Base-by-base conservation (phyloP, 106 monocot genomes). In the Amphibolis antarctica region DNA sequence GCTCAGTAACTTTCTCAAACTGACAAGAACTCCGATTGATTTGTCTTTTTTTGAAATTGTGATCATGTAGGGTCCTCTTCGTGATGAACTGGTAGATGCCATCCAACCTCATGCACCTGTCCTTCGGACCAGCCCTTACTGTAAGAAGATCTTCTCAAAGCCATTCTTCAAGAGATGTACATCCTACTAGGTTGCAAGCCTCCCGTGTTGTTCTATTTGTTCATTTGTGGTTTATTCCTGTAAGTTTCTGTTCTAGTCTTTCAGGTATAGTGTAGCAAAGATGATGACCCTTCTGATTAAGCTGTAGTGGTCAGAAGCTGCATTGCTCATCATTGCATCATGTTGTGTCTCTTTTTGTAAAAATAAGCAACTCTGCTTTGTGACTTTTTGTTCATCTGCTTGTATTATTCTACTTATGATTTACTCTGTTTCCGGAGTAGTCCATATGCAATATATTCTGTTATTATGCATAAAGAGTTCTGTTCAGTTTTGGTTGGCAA, bases 121-220 rank as follows among this genome's bases (percentile, higher is more conserved):
- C 13, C 76, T 92, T 23, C 62, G 73, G 23, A 78, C 82, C 31
- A 84, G 66, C 66, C 92, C 88, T 42, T 82, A 80, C 63, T 88
- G 77, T 68, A 92, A 88, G 75, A 68, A 81, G 50, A 86, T 92
- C 42, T 70, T 79, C 59, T 60, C 71, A 14, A 53, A 42, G 13
- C 18, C 66, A 20, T 66, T 10, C 36, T 53, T 30, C 49, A 66
- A 53, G 23, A 52, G 21, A 52, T 66, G 66, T 52, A 52, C 66
- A 53, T 53, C 53, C 23, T 53, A 53, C 53, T 53, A 53, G 53
- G 12, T 53, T 3, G 53, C 53, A 24, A 53, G 22, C 2, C 36
- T 22, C 53, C 23, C 10, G 12, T 53, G 53, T 24, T 53, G 24
- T 53, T 53, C 24, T 22, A 53, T 21, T 19, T 53, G 23, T 53